Evolutionary conservation across 129 eudicot genomes (phyloP).

Genomic region (Flaveria sonorensis): DNA sequence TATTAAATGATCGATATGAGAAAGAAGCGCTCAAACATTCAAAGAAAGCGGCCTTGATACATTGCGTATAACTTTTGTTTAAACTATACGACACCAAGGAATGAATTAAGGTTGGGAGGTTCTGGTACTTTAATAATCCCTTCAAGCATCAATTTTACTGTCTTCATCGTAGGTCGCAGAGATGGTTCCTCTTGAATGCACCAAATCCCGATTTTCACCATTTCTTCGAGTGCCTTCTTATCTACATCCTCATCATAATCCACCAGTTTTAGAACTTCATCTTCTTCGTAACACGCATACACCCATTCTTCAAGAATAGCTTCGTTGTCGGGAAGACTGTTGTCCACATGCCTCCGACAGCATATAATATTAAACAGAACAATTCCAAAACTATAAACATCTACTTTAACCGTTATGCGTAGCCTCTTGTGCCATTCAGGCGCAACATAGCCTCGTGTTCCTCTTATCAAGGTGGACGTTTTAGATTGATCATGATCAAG

Average conservation of each 20-base stretch:
- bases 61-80: too few relatives aligned
- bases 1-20: too few relatives aligned
- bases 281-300: conserved; percentile 22
- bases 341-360: conserved; percentile 28
- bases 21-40: too few relatives aligned
- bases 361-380: conserved; percentile 30
- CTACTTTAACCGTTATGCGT: conserved; percentile 31
- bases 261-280: neutral
- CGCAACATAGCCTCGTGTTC: conserved; percentile 35
- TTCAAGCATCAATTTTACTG: conserved; percentile 29
- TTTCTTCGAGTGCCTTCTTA: neutral
- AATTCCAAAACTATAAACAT: conserved; percentile 39
- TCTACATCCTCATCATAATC: conserved; percentile 24
- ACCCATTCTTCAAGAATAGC: conserved; percentile 40
- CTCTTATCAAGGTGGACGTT: conserved; percentile 29
- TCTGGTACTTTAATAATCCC: conserved; percentile 21
- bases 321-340: conserved; percentile 16
- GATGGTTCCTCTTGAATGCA: conserved; percentile 32
- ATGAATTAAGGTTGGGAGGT: conserved; percentile 23
- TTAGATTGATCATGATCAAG: conserved; percentile 30
- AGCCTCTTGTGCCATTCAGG: conserved; percentile 35
- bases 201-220: conserved; percentile 34
- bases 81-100: too few relatives aligned
- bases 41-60: too few relatives aligned
- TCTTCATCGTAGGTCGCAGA: conserved; percentile 26